A percentile compares a stretch with the other conserved stretches of the same genome.
Conservation (phyloP, 176 grass and related monocot genomes). For the Puya raimondii region DNA sequence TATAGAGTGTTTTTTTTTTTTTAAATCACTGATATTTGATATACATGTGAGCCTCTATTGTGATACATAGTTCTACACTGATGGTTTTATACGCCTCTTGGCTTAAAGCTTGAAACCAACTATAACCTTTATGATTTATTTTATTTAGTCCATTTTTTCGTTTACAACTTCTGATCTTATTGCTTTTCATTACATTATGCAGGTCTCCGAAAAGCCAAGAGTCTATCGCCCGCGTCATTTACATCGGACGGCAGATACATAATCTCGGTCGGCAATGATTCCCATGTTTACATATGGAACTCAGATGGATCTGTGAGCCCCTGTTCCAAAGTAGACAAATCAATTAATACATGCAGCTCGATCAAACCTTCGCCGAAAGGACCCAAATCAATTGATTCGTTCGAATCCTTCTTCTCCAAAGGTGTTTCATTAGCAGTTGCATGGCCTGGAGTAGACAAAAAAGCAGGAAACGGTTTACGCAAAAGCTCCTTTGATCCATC, state of each 20-base stretch:
- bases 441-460: conserved; percentile 41
- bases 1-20: no score
- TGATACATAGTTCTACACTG: no score
- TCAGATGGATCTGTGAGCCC: conserved; percentile 7
- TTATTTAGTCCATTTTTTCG: neutral
- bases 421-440: conserved; percentile 40
- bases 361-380: neutral
- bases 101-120: neutral
- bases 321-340: conserved; percentile 8
- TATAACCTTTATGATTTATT: neutral
- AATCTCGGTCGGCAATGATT: conserved; percentile 56
- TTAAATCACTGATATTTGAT: no score
- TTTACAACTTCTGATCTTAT: neutral
- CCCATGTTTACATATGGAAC: conserved; percentile 80
- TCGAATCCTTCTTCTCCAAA: conserved; percentile 62
- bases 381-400: conserved; percentile 36
- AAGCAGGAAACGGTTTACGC: neutral
- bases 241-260: conserved; percentile 64
- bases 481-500: neutral
- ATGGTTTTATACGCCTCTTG: no score
- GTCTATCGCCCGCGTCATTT: conserved; percentile 48
- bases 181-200: conserved; percentile 3
- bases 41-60: no score
- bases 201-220: conserved; percentile 61
- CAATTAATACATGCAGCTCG: no score